Evolutionary conservation across 2,329 filamentous ascomycete genomes (phyloP), one percentile per base, ranked within the genome.

Genomic region (Exophiala mesophila): DNA sequence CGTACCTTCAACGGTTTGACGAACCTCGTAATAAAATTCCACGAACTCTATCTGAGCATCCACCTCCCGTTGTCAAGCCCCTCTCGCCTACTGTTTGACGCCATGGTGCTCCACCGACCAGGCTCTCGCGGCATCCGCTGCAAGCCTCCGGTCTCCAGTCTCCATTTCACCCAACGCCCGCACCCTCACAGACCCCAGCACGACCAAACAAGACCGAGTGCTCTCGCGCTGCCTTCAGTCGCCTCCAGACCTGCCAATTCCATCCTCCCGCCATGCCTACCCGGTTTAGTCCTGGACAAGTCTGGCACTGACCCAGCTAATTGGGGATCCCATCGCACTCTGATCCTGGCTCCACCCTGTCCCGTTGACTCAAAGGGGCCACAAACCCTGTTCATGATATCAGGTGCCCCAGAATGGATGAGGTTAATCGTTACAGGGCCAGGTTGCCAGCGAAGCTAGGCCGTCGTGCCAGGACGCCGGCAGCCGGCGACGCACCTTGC

Each of bases 381-480:
- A 15, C 12, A 36, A 17, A 19, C 20, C 29, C 24, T 31, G 34
- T 13, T 10, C 17, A 50, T 41, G 47, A 50, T 50, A 46, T 50
- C 47, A 50, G 44, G 38, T 42, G 30, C 16, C 19, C 34, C 23
- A 26, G 23, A 26, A 26, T 6, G 12, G 23, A 26, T 6, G 7
- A 12, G n/a, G n/a, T n/a, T n/a, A n/a, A n/a, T n/a, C n/a, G n/a
- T n/a, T n/a, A n/a, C n/a, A n/a, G n/a, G n/a, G n/a, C n/a, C n/a
- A n/a, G n/a, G n/a, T n/a, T n/a, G n/a, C n/a, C n/a, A n/a, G n/a
- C n/a, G n/a, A n/a, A n/a, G n/a, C n/a, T n/a, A n/a, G n/a, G n/a
- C n/a, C n/a, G n/a, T n/a, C n/a, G n/a, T n/a, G n/a, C 23, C 39
- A 40, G 44, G 41, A 26, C 44, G 44, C 47, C 44, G 39, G 44